Base-by-base conservation (phyloP, 352 stramenopile genomes). In the Phytophthora cactorum region DNA sequence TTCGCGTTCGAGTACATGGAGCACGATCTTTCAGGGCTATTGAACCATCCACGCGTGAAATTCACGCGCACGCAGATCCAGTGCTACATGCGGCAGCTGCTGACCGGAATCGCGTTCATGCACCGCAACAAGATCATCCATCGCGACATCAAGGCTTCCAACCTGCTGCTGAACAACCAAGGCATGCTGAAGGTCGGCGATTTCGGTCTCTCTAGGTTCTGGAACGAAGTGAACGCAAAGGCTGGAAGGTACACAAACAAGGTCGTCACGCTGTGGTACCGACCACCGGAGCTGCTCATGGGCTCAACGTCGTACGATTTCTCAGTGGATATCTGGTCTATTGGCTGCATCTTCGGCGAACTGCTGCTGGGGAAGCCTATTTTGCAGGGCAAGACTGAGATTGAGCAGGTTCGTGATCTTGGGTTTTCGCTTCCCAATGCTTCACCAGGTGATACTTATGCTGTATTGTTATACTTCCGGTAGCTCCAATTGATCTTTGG, bases 181-280 rank as follows among this genome's bases (percentile, higher is more conserved):
- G 88, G 88, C 4, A 88, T 93, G 80, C 72, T 96, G 14, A 96
- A 96, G 59, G 83, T 96, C 41, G 86, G 76, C 0, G 88, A 96
- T 45, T 96, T 94, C 63, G 88, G 88, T 1, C 74, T 96, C 22
- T 93, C 86, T 25, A 78, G 88, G 10, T 94, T 89, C 49, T 96
- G 86, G 86, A 96, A 92, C 46, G 88, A 95, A 60, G 84, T 92
- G 5, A 92, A 91, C 32, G 86, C 86, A 28, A 93, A 93, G 53
- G 87, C 86, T 14, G 88, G 88, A 22, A 73, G 83, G 17, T 96
- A 96, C 56, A 98, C 94, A 17, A 97, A 98, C 78, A 98, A 98
- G 63, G 96, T 98, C 4, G 95, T 98, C 10, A 98, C 96, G 28
- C 74, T 97, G 17, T 98, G 96, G 96, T 98, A 98, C 70, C 84